Evolutionary conservation across 73 alveolate species (phyloP), one percentile per base, ranked within the genome.

Genomic region (Loxodes magnus): DNA sequence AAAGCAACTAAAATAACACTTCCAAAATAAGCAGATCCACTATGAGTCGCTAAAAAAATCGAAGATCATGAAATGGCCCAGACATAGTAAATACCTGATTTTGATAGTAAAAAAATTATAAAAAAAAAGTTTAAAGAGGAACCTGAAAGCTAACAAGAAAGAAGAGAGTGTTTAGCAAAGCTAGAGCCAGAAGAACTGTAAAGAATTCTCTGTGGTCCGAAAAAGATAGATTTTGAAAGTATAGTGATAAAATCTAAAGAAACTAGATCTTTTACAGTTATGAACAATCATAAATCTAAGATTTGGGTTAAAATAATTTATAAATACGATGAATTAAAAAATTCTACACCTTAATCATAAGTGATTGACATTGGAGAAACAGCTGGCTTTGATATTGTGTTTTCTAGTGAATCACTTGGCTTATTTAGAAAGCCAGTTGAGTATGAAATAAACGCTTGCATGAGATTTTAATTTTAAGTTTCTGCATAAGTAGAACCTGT

Each of bases 301-400:
- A 85, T 92, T 36, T 77, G 76, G 51, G 97, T 92, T 29, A 87
- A 92, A 74, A 37, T 92, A 6, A 87, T 72, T 29, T 73, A 79
- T 29, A 85, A 80, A 57, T 66, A 79, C 30, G 57, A 78, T 44
- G 99, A 92, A 43, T 60, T 88, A 17, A 63, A 64, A 46, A 52
- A 87, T 48, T 53, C 92, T 20, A 64, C 73, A 30, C 94, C 95
- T 7, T 66, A 79, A 34, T 68, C 94, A 5, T 86, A 88, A 63
- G 96, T 92, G 27, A 82, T 92, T 35, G 96, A 94, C 2, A 90
- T 96, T 43, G 99, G 99, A 4, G 80, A 88, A 65, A 86, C 89
- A 30, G 96, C 94, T 43, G 97, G 96, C 25, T 92, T 92, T 82
- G 94, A 88, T 58, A 77, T 92, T 14, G 67, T 72, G 3, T 75